Evolutionary conservation across 192 early-diverging fungal genomes (phyloP).

Genomic region (Coemansia sp.): DNA sequence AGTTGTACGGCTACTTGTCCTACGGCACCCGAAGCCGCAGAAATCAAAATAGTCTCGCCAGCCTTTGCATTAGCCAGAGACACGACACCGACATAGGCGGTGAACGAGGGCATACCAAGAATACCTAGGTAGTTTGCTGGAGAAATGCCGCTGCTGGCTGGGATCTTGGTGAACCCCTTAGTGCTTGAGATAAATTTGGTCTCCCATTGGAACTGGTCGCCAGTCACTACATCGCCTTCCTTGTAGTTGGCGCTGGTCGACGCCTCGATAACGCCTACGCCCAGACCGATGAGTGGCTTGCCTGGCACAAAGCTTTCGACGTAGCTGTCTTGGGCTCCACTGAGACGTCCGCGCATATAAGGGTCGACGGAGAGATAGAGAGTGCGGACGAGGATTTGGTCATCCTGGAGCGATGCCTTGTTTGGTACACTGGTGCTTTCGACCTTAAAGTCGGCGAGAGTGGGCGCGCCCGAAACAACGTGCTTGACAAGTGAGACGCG

Average conservation of each 20-base stretch:
- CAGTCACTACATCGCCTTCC: slow-evolving; percentile 76
- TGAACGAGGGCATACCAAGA: slow-evolving; percentile 80
- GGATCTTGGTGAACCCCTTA: slow-evolving; percentile 15
- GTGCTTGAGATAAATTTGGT: slow-evolving; percentile 45
- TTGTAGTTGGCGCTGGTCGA: slow-evolving; percentile 58
- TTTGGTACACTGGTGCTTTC: slow-evolving; percentile 16
- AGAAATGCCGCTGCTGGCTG: slow-evolving; percentile 45
- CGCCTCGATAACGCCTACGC: slow-evolving; percentile 63
- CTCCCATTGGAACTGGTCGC: slow-evolving; percentile 64
- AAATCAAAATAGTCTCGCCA: slow-evolving; percentile 83
- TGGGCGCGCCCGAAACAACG: slow-evolving; percentile 21
- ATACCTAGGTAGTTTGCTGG: slow-evolving; percentile 61
- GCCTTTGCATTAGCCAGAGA: slow-evolving; percentile 67
- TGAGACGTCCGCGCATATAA: slow-evolving; percentile 74
- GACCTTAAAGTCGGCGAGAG: slow-evolving; percentile 27
- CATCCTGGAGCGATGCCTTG: slow-evolving; percentile 18
- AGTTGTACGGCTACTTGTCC: slow-evolving; percentile 79
- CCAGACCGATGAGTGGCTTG: slow-evolving; percentile 38
- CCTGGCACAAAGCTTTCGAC: slow-evolving; percentile 58
- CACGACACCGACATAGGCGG: slow-evolving; percentile 72
- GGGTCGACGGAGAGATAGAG: slow-evolving; percentile 73
- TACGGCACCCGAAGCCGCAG: slow-evolving; percentile 77
- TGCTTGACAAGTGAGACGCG: slow-evolving; percentile 15
- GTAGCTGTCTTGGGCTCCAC: slow-evolving; percentile 58
- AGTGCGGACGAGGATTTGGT: slow-evolving; percentile 55